A percentile compares a stretch with the other conserved stretches of the same genome.
Conservation (phyloP, 2,329 filamentous ascomycete species). For the Tolypocladium tropicale region DNA sequence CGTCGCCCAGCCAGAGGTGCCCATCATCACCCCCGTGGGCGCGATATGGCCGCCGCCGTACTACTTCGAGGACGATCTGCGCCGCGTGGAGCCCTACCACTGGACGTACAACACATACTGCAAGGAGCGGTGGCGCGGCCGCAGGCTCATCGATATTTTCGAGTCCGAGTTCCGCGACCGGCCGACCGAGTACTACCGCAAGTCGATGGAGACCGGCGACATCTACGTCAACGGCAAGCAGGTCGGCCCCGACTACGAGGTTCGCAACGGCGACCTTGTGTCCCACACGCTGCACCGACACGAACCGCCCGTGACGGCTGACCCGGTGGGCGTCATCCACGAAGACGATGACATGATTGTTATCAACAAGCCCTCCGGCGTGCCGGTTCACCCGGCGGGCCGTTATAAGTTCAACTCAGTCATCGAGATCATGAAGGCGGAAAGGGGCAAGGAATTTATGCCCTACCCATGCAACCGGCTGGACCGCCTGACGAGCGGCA, state of each 20-base stretch:
- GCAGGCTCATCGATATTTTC: slow-evolving; percentile 78
- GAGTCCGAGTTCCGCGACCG: slow-evolving; percentile 85
- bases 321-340: slow-evolving; percentile 72
- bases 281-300: slow-evolving; percentile 92
- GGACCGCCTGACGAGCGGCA: slow-evolving; percentile 84
- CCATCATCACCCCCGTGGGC: slow-evolving; percentile 21
- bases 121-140: slow-evolving; percentile 85
- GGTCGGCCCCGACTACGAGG: slow-evolving; percentile 55
- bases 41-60: slow-evolving; percentile 56
- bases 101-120: slow-evolving; percentile 92
- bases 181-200: slow-evolving; percentile 74
- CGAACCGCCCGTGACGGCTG: slow-evolving; percentile 81
- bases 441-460: slow-evolving; percentile 46
- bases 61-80: slow-evolving; percentile 71
- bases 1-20: slow-evolving; percentile 10
- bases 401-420: slow-evolving; percentile 94
- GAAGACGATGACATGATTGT: slow-evolving; percentile 92
- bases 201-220: slow-evolving; percentile 69
- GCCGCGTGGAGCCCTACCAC: slow-evolving; percentile 77
- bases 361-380: slow-evolving; percentile 91
- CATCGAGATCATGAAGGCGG: slow-evolving; percentile 82
- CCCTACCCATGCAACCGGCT: slow-evolving; percentile 79
- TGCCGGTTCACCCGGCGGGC: slow-evolving; percentile 91
- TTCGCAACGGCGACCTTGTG: slow-evolving; percentile 84
- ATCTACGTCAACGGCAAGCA: slow-evolving; percentile 71